Conservation (phyloP, 2,329 filamentous ascomycete species). For the Botrytis fabae region DNA sequence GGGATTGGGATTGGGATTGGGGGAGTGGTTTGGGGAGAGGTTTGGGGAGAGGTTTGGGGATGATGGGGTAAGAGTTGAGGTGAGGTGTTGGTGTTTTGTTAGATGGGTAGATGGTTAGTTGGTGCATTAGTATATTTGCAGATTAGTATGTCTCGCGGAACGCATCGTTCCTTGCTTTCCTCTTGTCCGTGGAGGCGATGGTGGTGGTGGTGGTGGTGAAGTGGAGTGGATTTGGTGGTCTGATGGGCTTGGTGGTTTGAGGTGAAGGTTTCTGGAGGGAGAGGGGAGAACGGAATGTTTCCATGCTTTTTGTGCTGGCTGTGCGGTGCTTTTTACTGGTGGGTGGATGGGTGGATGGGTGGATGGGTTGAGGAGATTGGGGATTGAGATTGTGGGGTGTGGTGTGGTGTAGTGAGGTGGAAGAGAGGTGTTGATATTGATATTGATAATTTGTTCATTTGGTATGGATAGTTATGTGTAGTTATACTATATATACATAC, state of each 20-base stretch:
- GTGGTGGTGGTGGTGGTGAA: neutral
- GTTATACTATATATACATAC: too few relatives aligned
- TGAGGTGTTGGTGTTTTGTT: neutral
- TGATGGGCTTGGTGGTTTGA: neutral
- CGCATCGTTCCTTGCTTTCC: neutral
- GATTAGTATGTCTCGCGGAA: neutral
- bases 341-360: too few relatives aligned
- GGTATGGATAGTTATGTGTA: neutral
- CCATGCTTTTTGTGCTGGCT: neutral
- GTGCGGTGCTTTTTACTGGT: too few relatives aligned
- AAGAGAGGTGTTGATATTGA: neutral
- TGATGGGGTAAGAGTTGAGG: neutral
- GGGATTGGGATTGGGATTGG: too few relatives aligned
- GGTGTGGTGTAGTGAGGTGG: too few relatives aligned
- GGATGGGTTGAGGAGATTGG: too few relatives aligned
- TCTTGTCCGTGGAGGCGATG: neutral
- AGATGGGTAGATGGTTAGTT: too few relatives aligned
- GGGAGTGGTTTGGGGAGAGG: neutral
- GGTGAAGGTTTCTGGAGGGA: neutral
- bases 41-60: too few relatives aligned
- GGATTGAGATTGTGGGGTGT: too few relatives aligned
- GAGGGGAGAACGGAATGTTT: neutral
- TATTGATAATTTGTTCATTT: neutral
- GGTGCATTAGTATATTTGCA: neutral
- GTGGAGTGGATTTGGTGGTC: neutral